phyloP scores from a whole-genome alignment of 768 basidiomycete genomes.

The Gyrodon lividus region DNA sequence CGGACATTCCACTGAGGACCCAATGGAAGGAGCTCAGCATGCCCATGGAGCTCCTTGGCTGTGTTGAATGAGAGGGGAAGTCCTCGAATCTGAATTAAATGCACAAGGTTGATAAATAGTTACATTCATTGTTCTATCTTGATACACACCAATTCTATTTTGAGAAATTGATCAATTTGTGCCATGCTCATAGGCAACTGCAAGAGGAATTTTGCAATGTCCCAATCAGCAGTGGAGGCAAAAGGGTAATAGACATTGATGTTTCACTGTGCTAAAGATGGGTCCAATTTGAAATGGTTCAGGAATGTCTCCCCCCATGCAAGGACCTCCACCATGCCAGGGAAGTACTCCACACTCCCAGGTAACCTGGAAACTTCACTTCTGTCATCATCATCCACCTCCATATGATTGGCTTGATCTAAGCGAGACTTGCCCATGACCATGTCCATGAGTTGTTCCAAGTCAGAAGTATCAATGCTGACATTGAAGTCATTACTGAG shows the following conservation, averaged over 20 bases:
- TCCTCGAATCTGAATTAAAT: not conserved
- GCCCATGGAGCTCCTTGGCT: slow-evolving; percentile 22
- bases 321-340: not conserved
- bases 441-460: no score
- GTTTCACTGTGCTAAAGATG: not conserved
- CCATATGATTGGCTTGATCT: no score
- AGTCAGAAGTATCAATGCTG: no score
- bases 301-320: not conserved
- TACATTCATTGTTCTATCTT: no score
- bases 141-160: slow-evolving; percentile 24
- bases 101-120: not conserved
- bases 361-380: no score
- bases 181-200: slow-evolving; percentile 31
- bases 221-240: slow-evolving; percentile 29
- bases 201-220: slow-evolving; percentile 29
- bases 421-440: no score
- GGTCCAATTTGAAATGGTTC: not conserved
- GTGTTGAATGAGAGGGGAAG: slow-evolving; percentile 20
- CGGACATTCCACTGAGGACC: slow-evolving; percentile 23
- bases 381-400: no score
- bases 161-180: slow-evolving; percentile 27
- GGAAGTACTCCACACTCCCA: not conserved
- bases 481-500: no score
- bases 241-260: slow-evolving; percentile 34
- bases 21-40: slow-evolving; percentile 17